Conservation (phyloP, 768 basidiomycete species). For the Clavaria fumosa region DNA sequence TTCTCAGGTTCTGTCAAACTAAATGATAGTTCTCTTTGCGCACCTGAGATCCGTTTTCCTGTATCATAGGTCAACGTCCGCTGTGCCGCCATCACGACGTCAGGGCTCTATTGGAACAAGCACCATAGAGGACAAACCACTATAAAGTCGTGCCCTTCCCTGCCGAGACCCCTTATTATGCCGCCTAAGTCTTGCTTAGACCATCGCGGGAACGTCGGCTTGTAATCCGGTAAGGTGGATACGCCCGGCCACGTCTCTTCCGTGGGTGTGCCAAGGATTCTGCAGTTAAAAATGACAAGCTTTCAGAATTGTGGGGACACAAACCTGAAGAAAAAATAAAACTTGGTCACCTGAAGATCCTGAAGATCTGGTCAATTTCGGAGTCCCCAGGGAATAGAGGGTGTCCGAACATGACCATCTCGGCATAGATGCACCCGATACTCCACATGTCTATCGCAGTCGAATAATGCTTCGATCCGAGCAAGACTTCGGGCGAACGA, state of each 20-base stretch:
- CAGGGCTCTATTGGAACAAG: conserved; percentile 1
- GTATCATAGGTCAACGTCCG: conserved; percentile 75
- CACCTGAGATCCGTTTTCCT: conserved; percentile 84
- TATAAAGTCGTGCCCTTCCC: conserved; percentile 77
- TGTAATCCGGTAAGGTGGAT: conserved; percentile 80
- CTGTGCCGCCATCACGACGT: no score
- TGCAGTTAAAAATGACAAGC: conserved; percentile 17
- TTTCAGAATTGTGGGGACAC: not conserved
- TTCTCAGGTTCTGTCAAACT: no score
- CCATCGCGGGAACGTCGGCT: conserved; percentile 96
- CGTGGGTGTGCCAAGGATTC: conserved; percentile 87
- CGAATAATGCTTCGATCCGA: conserved; percentile 91
- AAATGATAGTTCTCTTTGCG: no score
- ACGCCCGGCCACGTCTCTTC: conserved; percentile 91
- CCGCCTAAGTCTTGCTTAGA: conserved; percentile 51
- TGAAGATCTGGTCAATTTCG: conserved; percentile 99
- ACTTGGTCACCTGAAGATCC: conserved; percentile 77
- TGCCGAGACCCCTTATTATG: conserved; percentile 51
- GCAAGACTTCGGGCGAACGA: conserved; percentile 91
- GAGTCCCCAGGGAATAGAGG: conserved; percentile 97
- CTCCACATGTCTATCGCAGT: conserved; percentile 99
- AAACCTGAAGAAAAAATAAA: not conserved
- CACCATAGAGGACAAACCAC: conserved; percentile 8
- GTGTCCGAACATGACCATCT: conserved; percentile 88
- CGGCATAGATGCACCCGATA: conserved; percentile 97